phyloP scores from a whole-genome alignment of 202 grass and related monocot genomes.

The Schoenoplectus tabernaemontani region DNA sequence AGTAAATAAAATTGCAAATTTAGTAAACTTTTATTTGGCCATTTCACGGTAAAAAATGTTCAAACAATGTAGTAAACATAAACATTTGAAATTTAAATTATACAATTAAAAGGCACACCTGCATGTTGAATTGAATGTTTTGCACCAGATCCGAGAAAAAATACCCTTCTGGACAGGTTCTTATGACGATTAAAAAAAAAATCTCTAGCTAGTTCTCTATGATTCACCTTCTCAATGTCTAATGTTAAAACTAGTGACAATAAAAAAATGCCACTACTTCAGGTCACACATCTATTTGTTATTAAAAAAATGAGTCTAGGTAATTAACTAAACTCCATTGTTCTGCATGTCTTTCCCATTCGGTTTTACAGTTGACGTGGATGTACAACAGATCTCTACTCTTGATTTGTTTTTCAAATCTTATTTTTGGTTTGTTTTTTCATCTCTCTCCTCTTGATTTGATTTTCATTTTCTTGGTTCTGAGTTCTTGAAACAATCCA shows the following conservation, averaged over 20 bases:
- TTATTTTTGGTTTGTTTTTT: not conserved
- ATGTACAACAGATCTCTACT: not conserved
- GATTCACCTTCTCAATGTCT: not conserved
- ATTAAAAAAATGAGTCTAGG: not conserved
- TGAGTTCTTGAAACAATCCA: not conserved
- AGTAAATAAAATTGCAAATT: no score
- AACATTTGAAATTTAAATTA: not conserved
- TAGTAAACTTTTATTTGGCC: not conserved
- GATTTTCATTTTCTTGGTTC: not conserved
- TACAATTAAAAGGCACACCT: not conserved
- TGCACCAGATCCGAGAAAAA: slow-evolving; percentile 2
- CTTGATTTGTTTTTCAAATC: not conserved
- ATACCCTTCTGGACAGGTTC: not conserved
- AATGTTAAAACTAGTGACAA: not conserved
- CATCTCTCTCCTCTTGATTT: not conserved
- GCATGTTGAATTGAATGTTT: not conserved
- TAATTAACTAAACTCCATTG: not conserved
- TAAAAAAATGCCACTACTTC: slow-evolving; percentile 7
- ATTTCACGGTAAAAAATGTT: not conserved
- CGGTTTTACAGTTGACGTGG: slow-evolving; percentile 10
- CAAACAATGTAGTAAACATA: not conserved
- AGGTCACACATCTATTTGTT: not conserved
- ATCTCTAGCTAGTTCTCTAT: not conserved
- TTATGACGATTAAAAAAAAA: not conserved
- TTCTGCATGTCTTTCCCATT: slow-evolving; percentile 19